phyloP scores from a whole-genome alignment of 768 basidiomycete species.

The Tylopilus sp. region DNA sequence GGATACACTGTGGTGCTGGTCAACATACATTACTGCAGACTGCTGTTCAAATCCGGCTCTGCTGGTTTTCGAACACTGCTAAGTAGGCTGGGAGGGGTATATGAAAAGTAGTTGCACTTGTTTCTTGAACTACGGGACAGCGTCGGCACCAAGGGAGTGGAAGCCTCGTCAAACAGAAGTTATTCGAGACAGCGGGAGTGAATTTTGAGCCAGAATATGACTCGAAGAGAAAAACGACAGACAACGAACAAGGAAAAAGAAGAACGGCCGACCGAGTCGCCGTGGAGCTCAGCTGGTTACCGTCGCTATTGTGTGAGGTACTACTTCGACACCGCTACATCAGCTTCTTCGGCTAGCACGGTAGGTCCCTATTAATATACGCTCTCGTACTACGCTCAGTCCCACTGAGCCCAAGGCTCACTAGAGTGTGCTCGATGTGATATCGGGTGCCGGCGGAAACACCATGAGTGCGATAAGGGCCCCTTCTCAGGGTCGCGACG shows the following conservation, averaged over 20 bases:
- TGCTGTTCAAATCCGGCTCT: conserved; percentile 49
- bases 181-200: conserved; percentile 21
- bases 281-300: conserved; percentile 14
- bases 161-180: conserved; percentile 23
- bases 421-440: too few relatives aligned
- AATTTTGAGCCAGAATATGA: conserved; percentile 9
- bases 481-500: too few relatives aligned
- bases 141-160: conserved; percentile 27
- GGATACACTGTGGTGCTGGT: conserved; percentile 1
- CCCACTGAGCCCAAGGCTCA: too few relatives aligned
- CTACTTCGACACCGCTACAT: conserved; percentile 3
- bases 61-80: conserved; percentile 39
- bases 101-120: conserved; percentile 2
- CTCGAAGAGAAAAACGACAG: conserved; percentile 7
- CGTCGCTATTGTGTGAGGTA: conserved; percentile 17
- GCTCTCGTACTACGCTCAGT: not conserved
- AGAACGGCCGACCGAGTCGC: not conserved
- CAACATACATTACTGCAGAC: conserved; percentile 67
- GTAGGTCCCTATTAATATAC: not conserved
- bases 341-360: conserved; percentile 17
- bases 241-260: not conserved
- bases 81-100: conserved; percentile 35
- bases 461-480: too few relatives aligned
- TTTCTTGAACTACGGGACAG: not conserved
- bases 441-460: too few relatives aligned